phyloP scores from a whole-genome alignment of 2,329 filamentous ascomycete species.

The Cucurbitaria berberidis region DNA sequence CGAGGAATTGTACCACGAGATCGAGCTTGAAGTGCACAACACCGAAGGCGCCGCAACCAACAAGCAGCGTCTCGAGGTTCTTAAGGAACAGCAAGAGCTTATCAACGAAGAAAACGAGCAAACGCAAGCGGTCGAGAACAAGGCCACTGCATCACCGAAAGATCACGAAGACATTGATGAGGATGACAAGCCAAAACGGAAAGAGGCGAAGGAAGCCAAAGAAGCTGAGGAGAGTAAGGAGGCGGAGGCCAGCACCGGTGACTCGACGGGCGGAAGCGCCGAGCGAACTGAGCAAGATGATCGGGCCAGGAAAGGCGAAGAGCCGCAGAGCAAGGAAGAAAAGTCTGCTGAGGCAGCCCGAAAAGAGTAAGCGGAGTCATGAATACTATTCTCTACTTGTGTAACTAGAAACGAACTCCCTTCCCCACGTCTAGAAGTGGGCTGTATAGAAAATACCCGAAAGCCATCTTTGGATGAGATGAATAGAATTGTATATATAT shows the following conservation, averaged over 20 bases:
- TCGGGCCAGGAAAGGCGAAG: constrained; percentile 30
- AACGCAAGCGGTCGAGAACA: constrained; percentile 75
- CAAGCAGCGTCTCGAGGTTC: constrained; percentile 96
- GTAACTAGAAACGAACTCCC: constrained; percentile 25
- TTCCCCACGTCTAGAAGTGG: constrained; percentile 4
- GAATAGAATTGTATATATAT: constrained; percentile 19
- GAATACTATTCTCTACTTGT: constrained; percentile 20
- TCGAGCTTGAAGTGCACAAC: constrained; percentile 96
- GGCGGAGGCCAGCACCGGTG: constrained; percentile 41
- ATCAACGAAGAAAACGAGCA: constrained; percentile 98
- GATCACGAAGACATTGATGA: constrained; percentile 95
- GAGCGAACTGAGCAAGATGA: constrained; percentile 45
- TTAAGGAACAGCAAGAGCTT: constrained; percentile 97
- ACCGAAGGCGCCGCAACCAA: constrained; percentile 97
- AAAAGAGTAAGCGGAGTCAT: constrained; percentile 15
- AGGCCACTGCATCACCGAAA: constrained; percentile 76
- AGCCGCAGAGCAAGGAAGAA: constrained; percentile 26
- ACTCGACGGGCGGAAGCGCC: constrained; percentile 30
- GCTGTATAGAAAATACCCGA: constrained; percentile 27
- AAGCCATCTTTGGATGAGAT: constrained; percentile 8
- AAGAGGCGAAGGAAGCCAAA: constrained; percentile 25
- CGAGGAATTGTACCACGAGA: constrained; percentile 98
- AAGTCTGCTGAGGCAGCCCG: constrained; percentile 13
- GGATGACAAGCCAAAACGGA: constrained; percentile 71
- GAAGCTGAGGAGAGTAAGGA: constrained; percentile 33